Evolutionary conservation across 1,284 basidiomycete genomes (phyloP), one percentile per base, ranked within the genome.

Genomic region (Melampsora americana): DNA sequence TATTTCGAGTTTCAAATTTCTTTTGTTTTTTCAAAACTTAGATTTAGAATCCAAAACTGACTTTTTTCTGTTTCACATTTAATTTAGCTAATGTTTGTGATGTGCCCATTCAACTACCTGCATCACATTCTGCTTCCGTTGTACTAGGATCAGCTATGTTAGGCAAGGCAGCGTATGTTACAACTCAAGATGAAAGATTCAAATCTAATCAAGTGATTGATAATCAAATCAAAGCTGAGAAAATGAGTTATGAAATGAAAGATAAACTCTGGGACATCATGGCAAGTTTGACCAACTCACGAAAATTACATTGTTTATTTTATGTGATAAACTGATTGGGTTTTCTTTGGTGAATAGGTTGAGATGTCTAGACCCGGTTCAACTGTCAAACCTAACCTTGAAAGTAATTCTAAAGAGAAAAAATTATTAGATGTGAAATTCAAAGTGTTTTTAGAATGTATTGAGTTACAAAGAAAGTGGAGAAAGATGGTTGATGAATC

Each of bases 131-230:
- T 2, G 90, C 89, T 1, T 92, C 93, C 1, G 96, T 99, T 44
- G 93, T 96, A 0, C 87, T 92, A 7, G 96, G 95, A 0, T 89
- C 92, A 0, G 95, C 95, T 5, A 96, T 99, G 89, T 87, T 99
- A 23, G 95, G 91, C 4, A 86, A 92, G 61, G 92, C 93, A 80
- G 95, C 95, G 0, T 88, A 88, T 23, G 90, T 93, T 78, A 86
- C 87, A 44, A 80, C 82, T 20, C 78, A 79, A 72, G 14, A 82
- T 80, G 78, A 78, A 70, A 80, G 81, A 68, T 78, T 79, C 77
- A 60, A 79, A 64, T 67, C 68, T 23, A 78, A 69, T 35, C 60
- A 79, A 12, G 69, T 61, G 61, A 82, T 86, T 78, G 75, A 77
- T 14, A 82, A 82, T 26, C 87, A 86, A 78, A 80, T 82, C 16